These are phyloP conservation scores for Pichia sp. DNA, from an alignment of 1,139 yeast species.

Conservation along the genomic window DNA sequence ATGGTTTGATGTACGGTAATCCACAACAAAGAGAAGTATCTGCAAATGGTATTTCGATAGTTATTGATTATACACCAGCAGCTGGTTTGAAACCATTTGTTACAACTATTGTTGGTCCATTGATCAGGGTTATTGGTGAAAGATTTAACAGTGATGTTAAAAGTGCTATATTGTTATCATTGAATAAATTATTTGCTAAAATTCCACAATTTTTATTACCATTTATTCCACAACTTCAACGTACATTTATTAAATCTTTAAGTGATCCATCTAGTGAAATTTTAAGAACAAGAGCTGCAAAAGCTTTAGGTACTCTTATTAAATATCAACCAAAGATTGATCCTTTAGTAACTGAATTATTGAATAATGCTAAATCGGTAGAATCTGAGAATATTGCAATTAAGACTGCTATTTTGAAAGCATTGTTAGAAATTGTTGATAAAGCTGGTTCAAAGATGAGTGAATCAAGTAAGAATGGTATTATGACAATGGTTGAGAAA, in stretches of 20 bases:
- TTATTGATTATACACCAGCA: constrained; percentile 82
- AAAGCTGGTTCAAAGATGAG: constrained; percentile 75
- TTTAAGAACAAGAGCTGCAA: constrained; percentile 80
- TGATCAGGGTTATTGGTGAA: constrained; percentile 97
- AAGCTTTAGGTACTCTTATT: constrained; percentile 80
- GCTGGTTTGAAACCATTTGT: constrained; percentile 78
- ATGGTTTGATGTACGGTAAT: constrained; percentile 92
- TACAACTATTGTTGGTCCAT: constrained; percentile 92
- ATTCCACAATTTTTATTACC: constrained; percentile 92
- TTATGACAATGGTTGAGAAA: constrained; percentile 70
- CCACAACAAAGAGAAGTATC: constrained; percentile 77
- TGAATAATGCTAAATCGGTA: constrained; percentile 58
- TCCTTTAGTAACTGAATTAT: constrained; percentile 78
- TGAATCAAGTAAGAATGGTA: constrained; percentile 61
- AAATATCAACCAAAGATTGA: constrained; percentile 91
- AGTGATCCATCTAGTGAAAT: constrained; percentile 68
- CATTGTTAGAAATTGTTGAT: constrained; percentile 73
- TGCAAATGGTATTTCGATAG: constrained; percentile 83
- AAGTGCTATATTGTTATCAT: constrained; percentile 81
- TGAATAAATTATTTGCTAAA: constrained; percentile 68
- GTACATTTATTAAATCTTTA: constrained; percentile 91
- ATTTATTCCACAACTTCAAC: constrained; percentile 92
- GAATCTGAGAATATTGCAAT: constrained; percentile 53
- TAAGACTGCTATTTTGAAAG: constrained; percentile 77
- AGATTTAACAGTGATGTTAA: constrained; percentile 85